Base-by-base conservation (phyloP, 2,329 filamentous ascomycete genomes). In the Calonectria montana region DNA sequence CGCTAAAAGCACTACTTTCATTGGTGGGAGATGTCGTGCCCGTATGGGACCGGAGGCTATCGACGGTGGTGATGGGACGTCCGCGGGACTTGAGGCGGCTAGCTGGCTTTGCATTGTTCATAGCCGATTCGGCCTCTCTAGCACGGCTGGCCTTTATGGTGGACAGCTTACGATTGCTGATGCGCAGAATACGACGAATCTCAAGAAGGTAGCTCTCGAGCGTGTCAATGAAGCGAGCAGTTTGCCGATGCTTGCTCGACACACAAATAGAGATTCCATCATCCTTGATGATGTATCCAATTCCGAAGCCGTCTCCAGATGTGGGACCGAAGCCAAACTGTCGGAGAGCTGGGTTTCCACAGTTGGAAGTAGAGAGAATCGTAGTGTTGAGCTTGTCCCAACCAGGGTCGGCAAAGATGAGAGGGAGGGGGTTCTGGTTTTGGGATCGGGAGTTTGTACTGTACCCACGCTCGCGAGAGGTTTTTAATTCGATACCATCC, bases 311-410 rank as follows among this genome's bases (percentile, higher is more conserved):
- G 76, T 98, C 95, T 2, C 92, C 96, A 0, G 94, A 96, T 0
- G 96, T 97, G 1, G 97, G 97, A 0, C 97, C 97, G 81, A 99
- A 99, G 4, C 97, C 97, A 79, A 99, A 99, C 79, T 98, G 96
- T 2, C 97, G 92, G 21, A 99, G 91, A 0, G 93, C 95, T 0
- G 97, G 97, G 83, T 98, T 99, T 71, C 97, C 97, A 83, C 97
- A 99, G 87, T 99, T 99, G n/a, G 96, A 98, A 0, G 97, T 98
- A 8, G 94, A 97, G 45, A 99, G 87, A 75, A 98, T 94, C 10
- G 96, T 98, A 74, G 91, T 97, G 86, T 98, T 98, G 75, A 98
- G 90, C 81, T 94, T 96, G 83, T 98, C 96, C 95, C 96, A 99
- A 59, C 96, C 97, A 1, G 89, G 78, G 80, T 99, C 97, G 59